Conservation (phyloP, 2,329 filamentous ascomycete species). For the Exophiala calicioides region DNA sequence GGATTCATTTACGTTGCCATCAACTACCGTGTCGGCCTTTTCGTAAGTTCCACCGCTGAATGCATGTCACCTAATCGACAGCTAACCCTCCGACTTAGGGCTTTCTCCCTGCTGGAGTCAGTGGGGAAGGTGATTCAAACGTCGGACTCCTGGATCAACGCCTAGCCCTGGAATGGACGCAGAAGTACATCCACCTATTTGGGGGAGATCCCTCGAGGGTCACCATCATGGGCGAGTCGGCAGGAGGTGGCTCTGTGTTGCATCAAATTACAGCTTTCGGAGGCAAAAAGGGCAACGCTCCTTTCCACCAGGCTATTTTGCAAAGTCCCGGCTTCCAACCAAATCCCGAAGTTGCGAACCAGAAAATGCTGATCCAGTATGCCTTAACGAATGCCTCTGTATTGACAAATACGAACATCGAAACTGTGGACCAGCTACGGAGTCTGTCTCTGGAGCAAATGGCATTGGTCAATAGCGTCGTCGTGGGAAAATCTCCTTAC, state of each 20-base stretch:
- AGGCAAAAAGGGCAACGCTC: constrained; percentile 21
- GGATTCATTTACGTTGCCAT: constrained; percentile 39
- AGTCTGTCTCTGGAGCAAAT: constrained; percentile 18
- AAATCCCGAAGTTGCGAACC: constrained; percentile 33
- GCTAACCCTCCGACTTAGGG: constrained; percentile 3
- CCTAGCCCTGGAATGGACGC: constrained; percentile 41
- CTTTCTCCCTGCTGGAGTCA: constrained; percentile 7
- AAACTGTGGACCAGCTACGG: constrained; percentile 41
- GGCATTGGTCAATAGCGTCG: constrained; percentile 41
- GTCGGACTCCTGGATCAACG: constrained; percentile 44
- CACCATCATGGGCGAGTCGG: constrained; percentile 42
- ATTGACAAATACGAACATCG: neutral
- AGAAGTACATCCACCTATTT: constrained; percentile 40
- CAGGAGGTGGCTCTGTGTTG: constrained; percentile 37
- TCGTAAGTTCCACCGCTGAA: constrained; percentile 50
- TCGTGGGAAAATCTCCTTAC: constrained; percentile 40
- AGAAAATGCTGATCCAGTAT: constrained; percentile 30
- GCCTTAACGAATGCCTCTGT: constrained; percentile 11
- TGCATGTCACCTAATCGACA: constrained; percentile 2
- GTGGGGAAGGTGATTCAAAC: constrained; percentile 47
- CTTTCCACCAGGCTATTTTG: constrained; percentile 35
- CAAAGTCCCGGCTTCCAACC: constrained; percentile 31
- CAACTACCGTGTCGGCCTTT: constrained; percentile 48
- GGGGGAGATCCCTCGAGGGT: constrained; percentile 39
- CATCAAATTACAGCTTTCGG: constrained; percentile 30